A percentile compares a stretch with the other conserved stretches of the same genome.
Evolutionary conservation across 345 rosid genomes (phyloP).

Genomic region (Ceriops tagal): DNA sequence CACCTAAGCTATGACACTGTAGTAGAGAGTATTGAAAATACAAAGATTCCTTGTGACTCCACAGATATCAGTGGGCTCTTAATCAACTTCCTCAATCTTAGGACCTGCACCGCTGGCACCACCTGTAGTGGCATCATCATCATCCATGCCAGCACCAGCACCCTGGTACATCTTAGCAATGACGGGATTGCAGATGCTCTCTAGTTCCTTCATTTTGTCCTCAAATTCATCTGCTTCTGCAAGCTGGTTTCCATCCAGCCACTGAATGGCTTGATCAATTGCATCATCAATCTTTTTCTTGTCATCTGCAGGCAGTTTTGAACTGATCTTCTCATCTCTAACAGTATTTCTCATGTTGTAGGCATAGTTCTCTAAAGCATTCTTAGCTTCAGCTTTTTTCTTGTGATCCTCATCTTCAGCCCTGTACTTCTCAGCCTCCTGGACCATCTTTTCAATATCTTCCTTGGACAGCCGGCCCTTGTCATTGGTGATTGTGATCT

Average conservation of each 20-base stretch:
- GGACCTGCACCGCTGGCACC: conserved; percentile 30
- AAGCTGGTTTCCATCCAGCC: conserved; percentile 28
- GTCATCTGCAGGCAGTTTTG: conserved; percentile 21
- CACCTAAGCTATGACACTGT: too few relatives aligned
- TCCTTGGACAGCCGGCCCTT: conserved; percentile 30
- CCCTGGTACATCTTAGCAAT: conserved; percentile 32
- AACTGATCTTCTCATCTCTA: conserved; percentile 26
- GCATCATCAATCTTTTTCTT: conserved; percentile 33
- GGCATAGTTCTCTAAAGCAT: conserved; percentile 23
- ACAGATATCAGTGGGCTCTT: background rate
- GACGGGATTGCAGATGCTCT: conserved; percentile 27
- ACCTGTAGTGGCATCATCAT: conserved; percentile 26
- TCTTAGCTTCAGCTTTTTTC: conserved; percentile 31
- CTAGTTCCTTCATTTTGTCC: conserved; percentile 29
- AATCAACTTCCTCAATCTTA: conserved; percentile 33
- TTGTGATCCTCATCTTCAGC: conserved; percentile 30
- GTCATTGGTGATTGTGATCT: conserved; percentile 30
- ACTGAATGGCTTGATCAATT: conserved; percentile 25
- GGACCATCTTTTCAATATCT: conserved; percentile 31
- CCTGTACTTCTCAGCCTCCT: conserved; percentile 29
- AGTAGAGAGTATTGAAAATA: background rate
- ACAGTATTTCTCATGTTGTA: conserved; percentile 28
- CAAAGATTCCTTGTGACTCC: background rate
- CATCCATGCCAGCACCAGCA: conserved; percentile 24
- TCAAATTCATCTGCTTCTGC: conserved; percentile 26